phyloP scores from a whole-genome alignment of 169 alveolate species.

The Babesia ovata region DNA sequence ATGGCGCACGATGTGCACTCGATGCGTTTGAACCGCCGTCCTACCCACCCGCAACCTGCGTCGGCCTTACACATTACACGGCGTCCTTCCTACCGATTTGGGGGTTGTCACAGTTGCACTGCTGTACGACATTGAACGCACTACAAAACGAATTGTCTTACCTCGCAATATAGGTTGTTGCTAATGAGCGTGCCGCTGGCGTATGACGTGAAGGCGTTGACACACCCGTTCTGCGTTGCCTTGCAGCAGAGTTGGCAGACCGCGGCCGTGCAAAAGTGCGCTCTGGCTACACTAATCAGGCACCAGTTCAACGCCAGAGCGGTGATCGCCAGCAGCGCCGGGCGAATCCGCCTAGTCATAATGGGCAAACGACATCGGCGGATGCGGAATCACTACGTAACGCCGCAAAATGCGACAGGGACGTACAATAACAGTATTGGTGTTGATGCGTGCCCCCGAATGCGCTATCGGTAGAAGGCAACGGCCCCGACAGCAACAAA shows the following conservation, averaged over 20 bases:
- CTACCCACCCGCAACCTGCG: conserved; percentile 71
- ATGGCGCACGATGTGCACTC: conserved; percentile 57
- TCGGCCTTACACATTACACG: background rate
- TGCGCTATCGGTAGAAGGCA: too few species aligned
- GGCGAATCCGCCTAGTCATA: conserved; percentile 9
- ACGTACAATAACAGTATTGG: too few species aligned
- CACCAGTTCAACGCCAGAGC: background rate
- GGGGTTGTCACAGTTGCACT: conserved; percentile 68
- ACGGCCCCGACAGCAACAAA: too few species aligned
- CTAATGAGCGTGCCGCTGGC: conserved; percentile 43
- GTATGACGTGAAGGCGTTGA: conserved; percentile 45
- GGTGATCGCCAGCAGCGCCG: background rate
- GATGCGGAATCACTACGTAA: too few species aligned
- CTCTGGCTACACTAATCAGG: background rate
- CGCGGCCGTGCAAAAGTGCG: conserved; percentile 54
- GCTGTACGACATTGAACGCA: conserved; percentile 18
- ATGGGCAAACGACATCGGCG: conserved; percentile 13
- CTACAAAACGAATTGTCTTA: background rate
- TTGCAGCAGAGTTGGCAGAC: conserved; percentile 66
- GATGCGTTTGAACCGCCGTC: conserved; percentile 54
- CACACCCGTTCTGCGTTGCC: conserved; percentile 65
- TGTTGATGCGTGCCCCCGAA: too few species aligned
- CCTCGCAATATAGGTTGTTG: conserved; percentile 61
- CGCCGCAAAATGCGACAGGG: too few species aligned
- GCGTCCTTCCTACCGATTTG: conserved; percentile 56